Percentiles rank a stretch among this genome's conserved stretches.
These are phyloP conservation scores for Mortierella sp. DNA, from an alignment of 371 early-diverging fungal genomes.

Conservation along the genomic window DNA sequence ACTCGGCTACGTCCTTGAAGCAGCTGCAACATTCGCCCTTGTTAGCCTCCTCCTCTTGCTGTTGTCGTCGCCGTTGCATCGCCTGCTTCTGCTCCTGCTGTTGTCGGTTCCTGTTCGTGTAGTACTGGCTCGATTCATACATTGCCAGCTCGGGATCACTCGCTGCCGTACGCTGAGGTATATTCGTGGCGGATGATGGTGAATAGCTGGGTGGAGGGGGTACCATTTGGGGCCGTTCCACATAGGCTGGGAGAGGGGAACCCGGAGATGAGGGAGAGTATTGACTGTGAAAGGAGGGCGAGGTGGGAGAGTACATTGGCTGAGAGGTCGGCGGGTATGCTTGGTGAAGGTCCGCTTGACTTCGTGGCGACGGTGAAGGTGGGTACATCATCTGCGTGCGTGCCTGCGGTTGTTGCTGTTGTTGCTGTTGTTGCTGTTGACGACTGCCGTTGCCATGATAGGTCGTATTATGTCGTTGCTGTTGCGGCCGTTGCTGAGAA, in stretches of 20 bases:
- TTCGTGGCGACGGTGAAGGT: slow-evolving; percentile 36
- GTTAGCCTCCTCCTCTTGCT: slow-evolving; percentile 23
- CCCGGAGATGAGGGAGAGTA: slow-evolving; percentile 38
- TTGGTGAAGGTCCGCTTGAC: slow-evolving; percentile 41
- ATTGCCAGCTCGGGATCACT: slow-evolving; percentile 39
- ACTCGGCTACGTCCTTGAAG: slow-evolving; percentile 38
- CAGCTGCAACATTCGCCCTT: slow-evolving; percentile 39
- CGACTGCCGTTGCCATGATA: slow-evolving; percentile 16
- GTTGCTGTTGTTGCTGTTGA: slow-evolving; percentile 15
- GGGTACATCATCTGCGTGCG: slow-evolving; percentile 36
- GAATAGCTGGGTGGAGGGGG: slow-evolving; percentile 49
- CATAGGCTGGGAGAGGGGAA: slow-evolving; percentile 49
- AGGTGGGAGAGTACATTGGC: slow-evolving; percentile 45
- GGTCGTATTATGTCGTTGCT: slow-evolving; percentile 35
- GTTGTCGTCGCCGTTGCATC: slow-evolving; percentile 21
- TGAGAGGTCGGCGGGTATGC: slow-evolving; percentile 23
- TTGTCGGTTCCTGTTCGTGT: slow-evolving; percentile 37
- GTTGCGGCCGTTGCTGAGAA: slow-evolving; percentile 11
- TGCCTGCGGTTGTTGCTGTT: slow-evolving; percentile 29
- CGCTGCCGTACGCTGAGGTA: slow-evolving; percentile 11
- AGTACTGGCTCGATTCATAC: slow-evolving; percentile 40
- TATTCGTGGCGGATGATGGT: slow-evolving; percentile 9
- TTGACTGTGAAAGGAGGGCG: slow-evolving; percentile 46
- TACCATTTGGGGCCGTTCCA: slow-evolving; percentile 33
- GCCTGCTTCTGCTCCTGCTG: slow-evolving; percentile 33